Conservation (phyloP, 768 basidiomycete genomes). For the Pisolithus microcarpus region DNA sequence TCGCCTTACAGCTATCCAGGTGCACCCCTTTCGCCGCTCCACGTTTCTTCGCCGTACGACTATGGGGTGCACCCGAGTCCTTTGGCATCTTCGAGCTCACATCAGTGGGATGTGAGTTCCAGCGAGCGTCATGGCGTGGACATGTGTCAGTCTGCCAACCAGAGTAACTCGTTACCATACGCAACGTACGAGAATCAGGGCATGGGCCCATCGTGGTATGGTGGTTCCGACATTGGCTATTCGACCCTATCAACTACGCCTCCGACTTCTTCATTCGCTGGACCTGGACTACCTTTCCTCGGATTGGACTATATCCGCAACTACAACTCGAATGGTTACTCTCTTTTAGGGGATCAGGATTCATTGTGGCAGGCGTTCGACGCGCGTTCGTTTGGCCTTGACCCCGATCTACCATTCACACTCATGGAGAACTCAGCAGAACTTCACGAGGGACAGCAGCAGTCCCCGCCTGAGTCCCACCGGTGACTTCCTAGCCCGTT, state of each 20-base stretch:
- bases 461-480: constrained; percentile 20
- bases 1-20: constrained; percentile 36
- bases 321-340: constrained; percentile 46
- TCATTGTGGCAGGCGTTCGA: constrained; percentile 58
- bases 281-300: constrained; percentile 73
- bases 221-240: constrained; percentile 30
- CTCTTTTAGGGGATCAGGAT: constrained; percentile 31
- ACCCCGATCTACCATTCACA: constrained; percentile 73
- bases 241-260: constrained; percentile 49
- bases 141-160: constrained; percentile 35
- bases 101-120: constrained; percentile 41
- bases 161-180: constrained; percentile 32
- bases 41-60: constrained; percentile 51
- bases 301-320: constrained; percentile 82
- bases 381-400: constrained; percentile 63
- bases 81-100: constrained; percentile 17
- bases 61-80: constrained; percentile 35
- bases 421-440: constrained; percentile 32
- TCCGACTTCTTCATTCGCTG: constrained; percentile 57
- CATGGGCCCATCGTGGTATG: constrained; percentile 34
- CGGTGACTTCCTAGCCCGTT: constrained; percentile 8
- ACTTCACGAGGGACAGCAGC: constrained; percentile 22
- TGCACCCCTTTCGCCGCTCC: constrained; percentile 46
- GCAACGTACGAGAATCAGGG: constrained; percentile 38
- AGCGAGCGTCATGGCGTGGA: constrained; percentile 36